These are phyloP conservation scores for Penicillium maclennaniae DNA, from an alignment of 495 filamentous ascomycete genomes.

Conservation along the genomic window DNA sequence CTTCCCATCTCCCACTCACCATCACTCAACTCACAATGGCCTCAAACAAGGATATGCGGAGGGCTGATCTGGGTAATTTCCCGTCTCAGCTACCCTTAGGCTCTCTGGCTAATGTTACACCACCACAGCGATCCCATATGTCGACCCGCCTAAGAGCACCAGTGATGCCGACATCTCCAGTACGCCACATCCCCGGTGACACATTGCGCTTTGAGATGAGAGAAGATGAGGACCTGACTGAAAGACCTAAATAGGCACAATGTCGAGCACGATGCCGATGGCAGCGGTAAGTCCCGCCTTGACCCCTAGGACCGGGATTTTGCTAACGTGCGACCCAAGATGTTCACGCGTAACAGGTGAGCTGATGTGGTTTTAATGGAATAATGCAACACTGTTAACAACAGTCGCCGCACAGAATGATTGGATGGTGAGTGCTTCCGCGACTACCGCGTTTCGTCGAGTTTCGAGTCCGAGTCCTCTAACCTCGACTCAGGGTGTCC, in stretches of 20 bases:
- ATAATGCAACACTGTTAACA: slow-evolving; percentile 9
- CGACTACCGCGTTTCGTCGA: background rate
- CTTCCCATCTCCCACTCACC: slow-evolving; percentile 8
- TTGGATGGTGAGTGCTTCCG: slow-evolving; percentile 66
- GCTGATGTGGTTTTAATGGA: slow-evolving; percentile 10
- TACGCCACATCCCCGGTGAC: slow-evolving; percentile 22
- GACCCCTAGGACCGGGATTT: background rate
- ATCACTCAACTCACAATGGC: slow-evolving; percentile 48
- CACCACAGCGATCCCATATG: slow-evolving; percentile 57
- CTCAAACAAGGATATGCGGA: slow-evolving; percentile 81
- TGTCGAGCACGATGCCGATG: slow-evolving; percentile 86
- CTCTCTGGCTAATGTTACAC: slow-evolving; percentile 10
- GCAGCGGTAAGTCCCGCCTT: slow-evolving; percentile 58
- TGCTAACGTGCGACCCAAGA: slow-evolving; percentile 47
- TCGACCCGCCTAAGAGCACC: slow-evolving; percentile 54
- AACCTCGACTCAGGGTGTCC: slow-evolving; percentile 57
- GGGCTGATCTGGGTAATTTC: slow-evolving; percentile 72
- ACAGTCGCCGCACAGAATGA: slow-evolving; percentile 43
- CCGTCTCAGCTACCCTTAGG: background rate
- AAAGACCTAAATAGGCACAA: slow-evolving; percentile 47
- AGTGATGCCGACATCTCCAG: slow-evolving; percentile 52
- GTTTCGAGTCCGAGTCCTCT: slow-evolving; percentile 1
- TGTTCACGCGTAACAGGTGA: slow-evolving; percentile 88
- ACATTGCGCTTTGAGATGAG: background rate
- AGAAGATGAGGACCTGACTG: background rate